Base-by-base conservation (phyloP, 164 flowering plant species). In the Kingdonia uniflora region DNA sequence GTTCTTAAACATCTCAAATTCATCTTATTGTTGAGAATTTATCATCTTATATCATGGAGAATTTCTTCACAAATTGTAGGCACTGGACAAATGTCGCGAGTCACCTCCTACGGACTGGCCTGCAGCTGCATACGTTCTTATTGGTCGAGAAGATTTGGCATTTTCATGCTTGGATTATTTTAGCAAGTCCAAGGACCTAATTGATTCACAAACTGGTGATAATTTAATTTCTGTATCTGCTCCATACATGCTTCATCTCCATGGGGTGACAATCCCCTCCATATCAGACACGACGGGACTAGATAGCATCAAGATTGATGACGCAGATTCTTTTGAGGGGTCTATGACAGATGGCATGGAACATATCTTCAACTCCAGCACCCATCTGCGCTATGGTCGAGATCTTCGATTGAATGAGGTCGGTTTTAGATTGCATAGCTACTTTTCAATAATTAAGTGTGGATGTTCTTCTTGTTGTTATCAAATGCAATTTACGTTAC, bases 351-450 rank as follows among this genome's bases (percentile, higher is more conserved):
- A 94, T 87, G 99, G 99, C 25, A 94, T 94, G 99, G 99, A 94
- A 67, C 97, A 94, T 69, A 84, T 94, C 42, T 89, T 94, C 66
- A 87, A 73, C 70, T 81, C 88, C 64, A 75, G 80, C 62, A 76
- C 85, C 39, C 99, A 87, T 65, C 63, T 89, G 72, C 84, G 85
- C 0, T 94, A 74, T 76, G 97, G 99, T 46, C 78, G 86, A 50
- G 99, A 94, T 75, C 63, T 89, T 63, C 85, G 99, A 24, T 71
- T 94, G 58, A 89, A 94, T 76, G 99, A 94, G 97, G 99, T 92
- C 15, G 44, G 69, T 40, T 56, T 60, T 26, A 24, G 42, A 22
- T 14, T 14, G 29, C 26, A n/a, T n/a, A n/a, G n/a, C n/a, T n/a
- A n/a, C n/a, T n/a, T n/a, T n/a, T n/a, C n/a, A n/a, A n/a, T n/a